A percentile compares a stretch with the other conserved stretches of the same genome.
phyloP scores from a whole-genome alignment of 2,329 filamentous ascomycete genomes.

The Aspergillus intermedius region DNA sequence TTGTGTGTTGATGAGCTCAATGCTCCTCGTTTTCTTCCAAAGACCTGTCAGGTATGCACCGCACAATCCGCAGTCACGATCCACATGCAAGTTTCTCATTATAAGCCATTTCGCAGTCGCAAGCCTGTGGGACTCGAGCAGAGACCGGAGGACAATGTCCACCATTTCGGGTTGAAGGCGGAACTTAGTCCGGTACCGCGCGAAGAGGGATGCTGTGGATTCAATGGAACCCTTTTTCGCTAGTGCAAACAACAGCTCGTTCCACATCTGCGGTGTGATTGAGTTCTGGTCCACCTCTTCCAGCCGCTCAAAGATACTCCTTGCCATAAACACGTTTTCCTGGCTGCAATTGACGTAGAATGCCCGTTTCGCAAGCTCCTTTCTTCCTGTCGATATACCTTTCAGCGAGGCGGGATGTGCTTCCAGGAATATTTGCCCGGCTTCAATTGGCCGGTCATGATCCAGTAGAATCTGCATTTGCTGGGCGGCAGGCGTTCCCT shows the following conservation, averaged over 20 bases:
- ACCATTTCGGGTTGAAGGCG: slow-evolving; percentile 24
- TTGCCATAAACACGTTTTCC: slow-evolving; percentile 34
- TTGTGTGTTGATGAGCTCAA: slow-evolving; percentile 29
- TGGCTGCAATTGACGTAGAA: slow-evolving; percentile 33
- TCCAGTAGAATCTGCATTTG: slow-evolving; percentile 22
- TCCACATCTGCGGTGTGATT: slow-evolving; percentile 31
- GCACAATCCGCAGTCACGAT: slow-evolving; percentile 28
- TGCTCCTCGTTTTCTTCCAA: slow-evolving; percentile 35
- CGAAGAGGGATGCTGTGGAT: slow-evolving; percentile 29
- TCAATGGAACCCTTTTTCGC: slow-evolving; percentile 32
- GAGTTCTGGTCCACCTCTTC: slow-evolving; percentile 20
- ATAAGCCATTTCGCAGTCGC: slow-evolving; percentile 32
- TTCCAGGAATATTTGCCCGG: slow-evolving; percentile 31
- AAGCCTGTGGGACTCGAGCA: slow-evolving; percentile 33
- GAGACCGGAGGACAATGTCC: slow-evolving; percentile 30
- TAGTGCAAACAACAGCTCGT: slow-evolving; percentile 29
- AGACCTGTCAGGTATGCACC: slow-evolving; percentile 32
- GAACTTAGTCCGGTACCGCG: slow-evolving; percentile 21
- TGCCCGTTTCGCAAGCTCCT: slow-evolving; percentile 24
- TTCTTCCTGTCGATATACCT: slow-evolving; percentile 20
- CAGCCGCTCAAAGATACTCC: slow-evolving; percentile 30
- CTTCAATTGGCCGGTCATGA: slow-evolving; percentile 26
- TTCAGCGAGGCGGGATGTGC: slow-evolving; percentile 13
- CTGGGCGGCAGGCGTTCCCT: slow-evolving; percentile 9
- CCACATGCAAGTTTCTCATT: slow-evolving; percentile 25